phyloP scores from a whole-genome alignment of 2,329 filamentous ascomycete species.

The Rhinocladiella similis region DNA sequence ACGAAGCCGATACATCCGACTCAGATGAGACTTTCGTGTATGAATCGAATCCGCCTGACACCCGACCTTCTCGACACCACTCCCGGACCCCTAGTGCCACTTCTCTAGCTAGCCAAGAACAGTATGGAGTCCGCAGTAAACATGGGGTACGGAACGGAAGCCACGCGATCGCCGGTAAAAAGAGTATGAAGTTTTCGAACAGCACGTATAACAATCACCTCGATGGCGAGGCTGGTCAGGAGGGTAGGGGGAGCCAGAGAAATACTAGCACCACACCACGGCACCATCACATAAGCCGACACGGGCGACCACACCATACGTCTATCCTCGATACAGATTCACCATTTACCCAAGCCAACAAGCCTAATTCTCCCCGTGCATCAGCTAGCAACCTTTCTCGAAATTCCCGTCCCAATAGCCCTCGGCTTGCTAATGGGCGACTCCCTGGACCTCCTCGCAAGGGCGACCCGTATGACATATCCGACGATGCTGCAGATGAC shows the following conservation, averaged over 20 bases:
- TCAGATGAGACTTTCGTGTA: conserved; percentile 99
- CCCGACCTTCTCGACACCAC: conserved; percentile 74
- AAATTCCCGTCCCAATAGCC: conserved; percentile 69
- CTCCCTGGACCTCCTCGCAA: conserved; percentile 52
- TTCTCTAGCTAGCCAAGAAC: conserved; percentile 60
- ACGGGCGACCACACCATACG: conserved; percentile 69
- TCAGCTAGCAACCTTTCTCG: conserved; percentile 46
- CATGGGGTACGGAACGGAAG: conserved; percentile 65
- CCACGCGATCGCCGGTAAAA: conserved; percentile 70
- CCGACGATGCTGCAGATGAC: conserved; percentile 80
- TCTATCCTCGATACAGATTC: conserved; percentile 77
- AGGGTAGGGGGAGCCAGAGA: conserved; percentile 62
- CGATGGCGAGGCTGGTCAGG: conserved; percentile 67
- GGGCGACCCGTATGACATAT: conserved; percentile 73
- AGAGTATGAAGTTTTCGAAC: conserved; percentile 95
- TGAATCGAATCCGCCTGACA: conserved; percentile 83
- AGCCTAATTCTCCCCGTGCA: conserved; percentile 60
- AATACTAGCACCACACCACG: conserved; percentile 62
- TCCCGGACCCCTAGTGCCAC: conserved; percentile 93
- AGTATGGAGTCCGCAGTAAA: conserved; percentile 57
- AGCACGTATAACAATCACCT: conserved; percentile 66
- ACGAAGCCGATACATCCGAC: conserved; percentile 94
- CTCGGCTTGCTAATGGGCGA: conserved; percentile 56
- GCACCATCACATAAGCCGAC: conserved; percentile 78
- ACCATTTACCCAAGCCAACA: conserved; percentile 69